phyloP scores from a whole-genome alignment of 257 asterid genomes.

The Plantago ovata region DNA sequence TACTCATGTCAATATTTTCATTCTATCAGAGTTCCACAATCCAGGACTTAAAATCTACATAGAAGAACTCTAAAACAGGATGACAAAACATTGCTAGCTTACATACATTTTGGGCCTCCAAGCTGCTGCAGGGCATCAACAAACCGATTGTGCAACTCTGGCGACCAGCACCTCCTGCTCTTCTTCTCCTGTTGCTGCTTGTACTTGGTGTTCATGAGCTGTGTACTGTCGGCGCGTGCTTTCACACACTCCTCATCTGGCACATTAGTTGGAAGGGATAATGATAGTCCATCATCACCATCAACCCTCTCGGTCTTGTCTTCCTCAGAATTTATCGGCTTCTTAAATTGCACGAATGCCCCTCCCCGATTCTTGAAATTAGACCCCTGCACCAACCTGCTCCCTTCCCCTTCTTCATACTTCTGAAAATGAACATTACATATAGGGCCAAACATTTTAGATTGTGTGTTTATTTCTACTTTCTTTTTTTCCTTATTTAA shows the following conservation, averaged over 20 bases:
- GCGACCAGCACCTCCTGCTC: conserved; percentile 71
- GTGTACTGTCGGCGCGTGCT: conserved; percentile 1
- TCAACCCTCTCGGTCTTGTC: conserved; percentile 18
- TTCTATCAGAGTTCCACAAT: no score
- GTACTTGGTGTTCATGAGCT: conserved; percentile 5
- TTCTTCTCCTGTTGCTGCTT: conserved; percentile 39
- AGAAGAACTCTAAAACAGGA: no score
- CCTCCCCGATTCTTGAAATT: conserved; percentile 28
- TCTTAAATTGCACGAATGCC: conserved; percentile 42
- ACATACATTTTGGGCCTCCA: conserved; percentile 58
- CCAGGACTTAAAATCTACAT: no score
- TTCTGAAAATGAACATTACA: conserved; percentile 20
- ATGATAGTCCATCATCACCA: conserved; percentile 26
- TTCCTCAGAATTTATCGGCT: not conserved
- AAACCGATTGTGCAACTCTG: conserved; percentile 53
- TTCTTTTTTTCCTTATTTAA: no score
- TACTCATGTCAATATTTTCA: no score
- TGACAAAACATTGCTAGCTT: not conserved
- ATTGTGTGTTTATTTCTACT: no score
- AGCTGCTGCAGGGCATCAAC: conserved; percentile 52
- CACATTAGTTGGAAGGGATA: conserved; percentile 23
- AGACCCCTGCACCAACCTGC: conserved; percentile 3
- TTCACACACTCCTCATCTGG: conserved; percentile 14
- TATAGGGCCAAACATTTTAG: not conserved
- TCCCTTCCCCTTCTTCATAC: conserved; percentile 20